These are phyloP conservation scores for Aspergillus oerlinghausenensis DNA, from an alignment of 2,329 filamentous ascomycete genomes.

Conservation along the genomic window DNA sequence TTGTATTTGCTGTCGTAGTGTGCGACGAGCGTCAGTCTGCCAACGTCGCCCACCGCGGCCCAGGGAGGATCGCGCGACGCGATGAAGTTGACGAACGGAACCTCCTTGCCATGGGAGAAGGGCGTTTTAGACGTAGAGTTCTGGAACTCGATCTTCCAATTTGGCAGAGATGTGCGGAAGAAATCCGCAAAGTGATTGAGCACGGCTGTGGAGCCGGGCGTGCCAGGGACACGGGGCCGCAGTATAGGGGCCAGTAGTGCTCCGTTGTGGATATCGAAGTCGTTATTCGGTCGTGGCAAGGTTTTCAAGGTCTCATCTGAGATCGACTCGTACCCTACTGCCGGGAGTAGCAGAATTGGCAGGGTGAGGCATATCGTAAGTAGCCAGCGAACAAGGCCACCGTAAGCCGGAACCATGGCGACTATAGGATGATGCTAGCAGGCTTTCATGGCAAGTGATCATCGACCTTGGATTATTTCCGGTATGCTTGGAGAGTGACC, in stretches of 20 bases:
- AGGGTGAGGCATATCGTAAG: conserved; percentile 23
- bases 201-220: conserved; percentile 65
- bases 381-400: conserved; percentile 25
- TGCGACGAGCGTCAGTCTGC: conserved; percentile 78
- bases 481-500: background rate
- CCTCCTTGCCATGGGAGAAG: conserved; percentile 60
- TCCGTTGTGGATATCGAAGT: conserved; percentile 75
- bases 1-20: conserved; percentile 86
- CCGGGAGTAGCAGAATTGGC: conserved; percentile 20
- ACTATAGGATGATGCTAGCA: background rate
- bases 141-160: conserved; percentile 77
- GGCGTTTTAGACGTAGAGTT: conserved; percentile 87
- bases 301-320: conserved; percentile 69
- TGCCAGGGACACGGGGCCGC: conserved; percentile 82
- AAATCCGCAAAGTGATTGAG: conserved; percentile 81
- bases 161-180: conserved; percentile 68
- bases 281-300: conserved; percentile 66
- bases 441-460: background rate
- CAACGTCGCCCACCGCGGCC: conserved; percentile 67
- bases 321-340: conserved; percentile 54
- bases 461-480: background rate
- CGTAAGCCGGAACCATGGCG: conserved; percentile 24
- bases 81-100: conserved; percentile 85
- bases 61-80: conserved; percentile 85
- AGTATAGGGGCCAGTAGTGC: conserved; percentile 80